Conservation (phyloP, 257 asterid genomes). For the Solanum ahanhuiri region DNA sequence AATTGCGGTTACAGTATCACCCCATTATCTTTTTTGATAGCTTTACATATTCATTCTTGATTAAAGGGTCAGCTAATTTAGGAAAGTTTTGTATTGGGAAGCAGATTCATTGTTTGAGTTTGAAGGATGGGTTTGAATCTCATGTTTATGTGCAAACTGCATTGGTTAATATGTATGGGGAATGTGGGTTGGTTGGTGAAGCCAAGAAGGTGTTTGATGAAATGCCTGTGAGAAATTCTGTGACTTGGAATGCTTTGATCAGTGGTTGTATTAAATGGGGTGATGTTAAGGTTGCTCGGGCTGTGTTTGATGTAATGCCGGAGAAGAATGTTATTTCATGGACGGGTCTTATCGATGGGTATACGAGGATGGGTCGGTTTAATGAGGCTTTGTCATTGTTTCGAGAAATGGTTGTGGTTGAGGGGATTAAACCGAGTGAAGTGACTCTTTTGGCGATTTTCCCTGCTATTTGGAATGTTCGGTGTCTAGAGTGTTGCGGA, state of each 20-base stretch:
- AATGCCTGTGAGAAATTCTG: constrained; percentile 51
- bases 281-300: constrained; percentile 32
- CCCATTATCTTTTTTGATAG: constrained; percentile 30
- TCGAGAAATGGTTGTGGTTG: constrained; percentile 33
- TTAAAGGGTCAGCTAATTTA: constrained; percentile 45
- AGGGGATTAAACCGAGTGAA: constrained; percentile 44
- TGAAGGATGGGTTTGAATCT: constrained; percentile 30
- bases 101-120: constrained; percentile 36
- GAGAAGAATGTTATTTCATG: constrained; percentile 60
- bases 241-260: constrained; percentile 65
- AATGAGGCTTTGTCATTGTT: constrained; percentile 44
- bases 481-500: constrained; percentile 38
- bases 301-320: constrained; percentile 45
- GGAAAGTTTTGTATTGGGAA: constrained; percentile 10
- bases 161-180: constrained; percentile 48
- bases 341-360: constrained; percentile 73
- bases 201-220: constrained; percentile 49
- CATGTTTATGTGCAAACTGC: constrained; percentile 67
- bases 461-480: constrained; percentile 60
- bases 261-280: constrained; percentile 59
- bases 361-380: constrained; percentile 31
- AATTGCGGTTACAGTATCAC: constrained; percentile 18
- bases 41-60: constrained; percentile 54
- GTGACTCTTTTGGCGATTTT: constrained; percentile 55
- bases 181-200: constrained; percentile 29